These are phyloP conservation scores for Huntiella omanensis DNA, from an alignment of 2,329 filamentous ascomycete genomes.

Conservation along the genomic window DNA sequence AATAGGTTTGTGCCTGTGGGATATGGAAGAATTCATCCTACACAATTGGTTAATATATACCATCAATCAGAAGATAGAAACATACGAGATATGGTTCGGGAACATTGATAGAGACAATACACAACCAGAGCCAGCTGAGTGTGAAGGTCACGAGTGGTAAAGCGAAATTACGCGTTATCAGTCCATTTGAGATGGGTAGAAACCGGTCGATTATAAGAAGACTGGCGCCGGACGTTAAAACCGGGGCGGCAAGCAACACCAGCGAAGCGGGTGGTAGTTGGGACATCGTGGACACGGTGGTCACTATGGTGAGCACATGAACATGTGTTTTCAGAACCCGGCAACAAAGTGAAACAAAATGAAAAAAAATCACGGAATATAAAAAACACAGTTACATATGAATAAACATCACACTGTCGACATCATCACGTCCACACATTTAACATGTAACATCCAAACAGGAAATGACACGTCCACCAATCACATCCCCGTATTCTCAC, in stretches of 20 bases:
- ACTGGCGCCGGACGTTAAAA: too few relatives aligned
- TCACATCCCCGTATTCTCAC: not conserved
- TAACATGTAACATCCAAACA: too few relatives aligned
- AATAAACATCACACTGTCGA: too few relatives aligned
- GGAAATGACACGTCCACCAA: not conserved
- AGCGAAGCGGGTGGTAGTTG: too few relatives aligned
- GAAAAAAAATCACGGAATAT: too few relatives aligned
- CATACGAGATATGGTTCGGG: constrained; percentile 36
- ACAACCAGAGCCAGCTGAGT: constrained; percentile 21
- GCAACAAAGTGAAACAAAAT: too few relatives aligned
- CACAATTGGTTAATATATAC: not conserved
- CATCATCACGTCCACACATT: too few relatives aligned
- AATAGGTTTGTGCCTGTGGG: constrained; percentile 79
- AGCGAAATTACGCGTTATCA: constrained; percentile 1
- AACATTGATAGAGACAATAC: constrained; percentile 21
- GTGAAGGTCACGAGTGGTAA: constrained; percentile 14
- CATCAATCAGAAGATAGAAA: not conserved
- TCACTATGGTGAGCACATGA: too few relatives aligned
- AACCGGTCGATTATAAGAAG: not conserved
- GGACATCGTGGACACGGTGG: too few relatives aligned
- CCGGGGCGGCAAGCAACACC: too few relatives aligned
- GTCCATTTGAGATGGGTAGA: not conserved
- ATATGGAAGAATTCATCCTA: constrained; percentile 82
- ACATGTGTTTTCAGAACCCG: too few relatives aligned
- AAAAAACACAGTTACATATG: too few relatives aligned